These are phyloP conservation scores for Dioscorea alata DNA, from an alignment of 106 monocot genomes.

Conservation along the genomic window DNA sequence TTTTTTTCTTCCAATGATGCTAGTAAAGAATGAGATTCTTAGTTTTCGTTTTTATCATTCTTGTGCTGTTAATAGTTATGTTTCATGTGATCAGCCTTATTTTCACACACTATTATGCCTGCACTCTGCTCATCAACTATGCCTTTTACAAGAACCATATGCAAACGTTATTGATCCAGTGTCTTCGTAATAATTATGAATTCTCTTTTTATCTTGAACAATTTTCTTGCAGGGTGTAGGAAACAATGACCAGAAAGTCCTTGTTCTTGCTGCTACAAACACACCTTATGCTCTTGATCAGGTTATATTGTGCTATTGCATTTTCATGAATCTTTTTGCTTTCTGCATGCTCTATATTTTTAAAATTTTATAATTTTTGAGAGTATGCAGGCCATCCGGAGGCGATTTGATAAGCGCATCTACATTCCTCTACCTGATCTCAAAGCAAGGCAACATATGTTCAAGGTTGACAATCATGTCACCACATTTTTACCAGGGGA, in stretches of 20 bases:
- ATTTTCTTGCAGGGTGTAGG: constrained; percentile 54
- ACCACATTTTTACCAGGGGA: too few species aligned
- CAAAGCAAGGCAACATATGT: constrained; percentile 90
- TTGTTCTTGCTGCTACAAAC: constrained; percentile 83
- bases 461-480: constrained; percentile 40
- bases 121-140: too few species aligned
- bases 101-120: too few species aligned
- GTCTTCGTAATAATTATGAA: neutral
- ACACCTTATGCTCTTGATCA: constrained; percentile 86
- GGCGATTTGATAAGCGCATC: constrained; percentile 86
- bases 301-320: constrained; percentile 21
- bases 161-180: neutral
- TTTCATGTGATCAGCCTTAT: too few species aligned
- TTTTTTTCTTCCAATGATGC: too few species aligned
- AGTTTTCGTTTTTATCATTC: too few species aligned
- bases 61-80: too few species aligned
- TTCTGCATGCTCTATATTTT: neutral
- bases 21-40: too few species aligned
- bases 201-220: neutral
- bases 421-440: constrained; percentile 81
- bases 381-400: constrained; percentile 46
- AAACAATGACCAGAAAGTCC: constrained; percentile 81
- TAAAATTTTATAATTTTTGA: neutral
- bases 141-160: too few species aligned
- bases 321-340: neutral